Conservation (phyloP, 1,284 basidiomycete species). For the Meira nashicola region DNA sequence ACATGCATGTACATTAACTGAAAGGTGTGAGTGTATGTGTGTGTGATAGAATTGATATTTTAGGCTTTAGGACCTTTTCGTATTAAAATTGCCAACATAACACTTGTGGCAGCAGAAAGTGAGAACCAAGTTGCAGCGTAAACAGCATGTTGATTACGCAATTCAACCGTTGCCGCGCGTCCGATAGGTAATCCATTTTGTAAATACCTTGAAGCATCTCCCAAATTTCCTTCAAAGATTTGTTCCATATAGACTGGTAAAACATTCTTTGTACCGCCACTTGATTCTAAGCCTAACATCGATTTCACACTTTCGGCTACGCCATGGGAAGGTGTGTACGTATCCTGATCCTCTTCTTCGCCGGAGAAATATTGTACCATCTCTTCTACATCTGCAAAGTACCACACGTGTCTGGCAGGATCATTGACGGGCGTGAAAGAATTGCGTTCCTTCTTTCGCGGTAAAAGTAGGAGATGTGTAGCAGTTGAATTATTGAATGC, state of each 20-base stretch:
- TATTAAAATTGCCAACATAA: constrained; percentile 7
- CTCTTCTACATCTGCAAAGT: constrained; percentile 70
- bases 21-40: background rate
- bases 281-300: constrained; percentile 20
- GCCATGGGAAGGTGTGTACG: constrained; percentile 28
- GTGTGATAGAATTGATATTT: no score
- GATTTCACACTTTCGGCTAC: constrained; percentile 23
- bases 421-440: constrained; percentile 83
- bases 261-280: constrained; percentile 16
- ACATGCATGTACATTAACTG: background rate
- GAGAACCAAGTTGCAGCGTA: constrained; percentile 84
- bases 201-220: constrained; percentile 65
- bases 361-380: constrained; percentile 67
- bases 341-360: constrained; percentile 17
- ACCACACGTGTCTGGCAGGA: constrained; percentile 77
- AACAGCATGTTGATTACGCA: constrained; percentile 89
- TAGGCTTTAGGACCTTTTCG: background rate
- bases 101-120: constrained; percentile 5
- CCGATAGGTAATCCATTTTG: constrained; percentile 78
- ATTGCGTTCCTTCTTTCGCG: constrained; percentile 57
- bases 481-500: constrained; percentile 61
- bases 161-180: constrained; percentile 73
- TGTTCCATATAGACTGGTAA: constrained; percentile 46
- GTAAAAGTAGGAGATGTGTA: constrained; percentile 54
- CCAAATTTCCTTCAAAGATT: constrained; percentile 64